Conservation (phyloP, 2,329 filamentous ascomycete genomes). For the Grosmannia serpens region DNA sequence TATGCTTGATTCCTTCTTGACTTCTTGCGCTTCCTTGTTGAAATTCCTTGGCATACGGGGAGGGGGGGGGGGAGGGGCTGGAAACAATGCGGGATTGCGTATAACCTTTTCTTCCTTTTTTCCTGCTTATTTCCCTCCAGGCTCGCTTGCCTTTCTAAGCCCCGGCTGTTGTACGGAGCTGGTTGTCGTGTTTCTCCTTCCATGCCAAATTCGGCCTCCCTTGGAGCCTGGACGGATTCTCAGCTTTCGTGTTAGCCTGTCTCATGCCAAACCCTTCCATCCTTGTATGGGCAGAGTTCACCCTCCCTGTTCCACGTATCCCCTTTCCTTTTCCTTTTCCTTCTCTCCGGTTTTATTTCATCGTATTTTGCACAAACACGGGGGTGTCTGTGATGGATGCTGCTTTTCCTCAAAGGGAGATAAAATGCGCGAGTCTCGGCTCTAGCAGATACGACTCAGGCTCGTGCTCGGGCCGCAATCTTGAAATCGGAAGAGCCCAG, state of each 20-base stretch:
- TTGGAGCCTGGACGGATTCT: no score
- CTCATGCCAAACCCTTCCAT: no score
- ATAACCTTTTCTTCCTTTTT: neutral
- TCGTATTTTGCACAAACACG: neutral
- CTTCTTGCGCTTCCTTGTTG: neutral
- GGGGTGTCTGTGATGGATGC: neutral
- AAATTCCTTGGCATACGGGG: neutral
- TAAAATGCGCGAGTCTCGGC: neutral
- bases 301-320: no score
- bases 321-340: neutral
- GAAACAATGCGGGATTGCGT: neutral
- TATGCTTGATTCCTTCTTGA: no score
- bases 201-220: no score
- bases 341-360: neutral
- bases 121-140: neutral
- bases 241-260: no score
- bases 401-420: neutral
- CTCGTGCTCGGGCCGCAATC: neutral
- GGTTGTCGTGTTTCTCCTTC: no score
- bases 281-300: no score
- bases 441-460: neutral
- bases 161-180: no score
- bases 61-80: neutral
- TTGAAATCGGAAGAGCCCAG: neutral
- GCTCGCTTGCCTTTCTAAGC: neutral